Evolutionary conservation across 805 yeast genomes (phyloP), one percentile per base, ranked within the genome.

Genomic region (Kluyveromyces nonfermentans): DNA sequence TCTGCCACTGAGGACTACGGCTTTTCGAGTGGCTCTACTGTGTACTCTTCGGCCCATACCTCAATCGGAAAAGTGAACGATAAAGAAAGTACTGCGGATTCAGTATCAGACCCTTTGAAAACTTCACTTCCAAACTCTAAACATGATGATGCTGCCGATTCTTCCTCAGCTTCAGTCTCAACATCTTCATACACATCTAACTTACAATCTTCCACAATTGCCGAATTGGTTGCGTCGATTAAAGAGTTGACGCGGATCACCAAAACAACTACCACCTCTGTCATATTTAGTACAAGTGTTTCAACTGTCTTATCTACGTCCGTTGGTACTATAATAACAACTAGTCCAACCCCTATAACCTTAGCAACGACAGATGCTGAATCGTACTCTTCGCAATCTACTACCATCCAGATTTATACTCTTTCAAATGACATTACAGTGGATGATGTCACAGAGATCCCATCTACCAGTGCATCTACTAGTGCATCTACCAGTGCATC

Each of bases 331-430:
- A 50, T 58, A 14, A 60, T 59, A 33, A 61, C 69, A 3, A 49
- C 58, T 19, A 50, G 68, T 20, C 46, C 64, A 6, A 50, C 60
- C 20, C 49, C 55, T 14, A 47, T 59, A 19, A 50, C 60, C 25
- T 70, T 70, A 16, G 60, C 64, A 14, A 54, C 63, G 3, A 64
- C 63, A 34, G 51, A 47, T 10, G 34, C 55, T 22, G 46, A 56
- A 7, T 56, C 61, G 45, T 50, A 60, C 7, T 61, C 69, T 3
- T 50, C 54, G 4, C 50, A 55, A 28, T 45, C 62, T 17, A 52
- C 56, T 5, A 52, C 62, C 5, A 51, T 67, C 28, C 47, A 58
- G 39, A 62, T 71, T 1, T 43, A 57, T 5, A 54, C 68, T 15
- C 56, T 60, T 38, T 55, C 64, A 12, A 45, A 52, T 15, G 50